These are phyloP conservation scores for Ceratocystis smalleyi DNA, from an alignment of 2,329 filamentous ascomycete genomes.

Conservation along the genomic window DNA sequence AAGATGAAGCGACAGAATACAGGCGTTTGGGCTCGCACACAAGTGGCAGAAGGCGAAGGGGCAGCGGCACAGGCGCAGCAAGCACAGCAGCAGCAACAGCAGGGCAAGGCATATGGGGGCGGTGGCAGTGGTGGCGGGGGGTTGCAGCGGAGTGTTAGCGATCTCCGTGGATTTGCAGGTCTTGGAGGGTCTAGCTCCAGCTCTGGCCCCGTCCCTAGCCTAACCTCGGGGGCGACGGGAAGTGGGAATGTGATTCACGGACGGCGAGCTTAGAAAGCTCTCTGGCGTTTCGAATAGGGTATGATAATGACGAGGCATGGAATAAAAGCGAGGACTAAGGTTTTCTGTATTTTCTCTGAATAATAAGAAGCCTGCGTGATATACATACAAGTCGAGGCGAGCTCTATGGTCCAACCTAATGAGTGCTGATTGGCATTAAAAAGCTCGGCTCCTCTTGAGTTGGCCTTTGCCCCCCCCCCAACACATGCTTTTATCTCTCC, in stretches of 20 bases:
- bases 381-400: too few relatives aligned
- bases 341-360: background rate
- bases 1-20: conserved; percentile 9
- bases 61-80: background rate
- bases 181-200: background rate
- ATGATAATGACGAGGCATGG: too few relatives aligned
- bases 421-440: too few relatives aligned
- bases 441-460: too few relatives aligned
- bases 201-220: background rate
- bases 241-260: conserved; percentile 2
- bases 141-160: background rate
- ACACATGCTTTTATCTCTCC: too few relatives aligned
- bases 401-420: too few relatives aligned
- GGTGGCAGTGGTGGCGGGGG: background rate
- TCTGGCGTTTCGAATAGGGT: background rate
- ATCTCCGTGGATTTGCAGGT: background rate
- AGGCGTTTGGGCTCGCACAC: conserved; percentile 6
- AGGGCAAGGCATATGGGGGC: background rate
- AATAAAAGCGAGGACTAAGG: too few relatives aligned
- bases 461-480: too few relatives aligned
- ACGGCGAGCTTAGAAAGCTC: conserved; percentile 4
- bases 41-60: background rate
- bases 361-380: background rate
- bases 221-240: background rate
- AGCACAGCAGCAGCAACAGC: background rate